Conservation (phyloP, 1,284 basidiomycete species). For the Ceratobasidium sp. region DNA sequence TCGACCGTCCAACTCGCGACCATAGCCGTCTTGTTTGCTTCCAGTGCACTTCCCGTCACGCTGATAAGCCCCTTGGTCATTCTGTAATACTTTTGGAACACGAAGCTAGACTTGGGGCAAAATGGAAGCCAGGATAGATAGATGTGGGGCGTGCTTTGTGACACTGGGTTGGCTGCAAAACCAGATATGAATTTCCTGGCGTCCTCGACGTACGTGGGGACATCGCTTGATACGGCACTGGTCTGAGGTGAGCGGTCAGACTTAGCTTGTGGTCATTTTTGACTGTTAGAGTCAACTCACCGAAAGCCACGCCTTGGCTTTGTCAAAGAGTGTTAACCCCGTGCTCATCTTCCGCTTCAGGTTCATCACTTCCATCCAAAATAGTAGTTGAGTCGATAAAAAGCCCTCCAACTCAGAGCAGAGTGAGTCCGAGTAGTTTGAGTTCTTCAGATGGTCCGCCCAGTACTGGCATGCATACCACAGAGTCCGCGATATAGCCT, state of each 20-base stretch:
- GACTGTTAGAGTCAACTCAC: not conserved
- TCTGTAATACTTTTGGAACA: too few relatives aligned
- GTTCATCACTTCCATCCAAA: constrained; percentile 22
- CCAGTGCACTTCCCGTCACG: not conserved
- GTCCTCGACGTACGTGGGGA: not conserved
- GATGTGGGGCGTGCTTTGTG: constrained; percentile 3
- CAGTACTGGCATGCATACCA: constrained; percentile 4
- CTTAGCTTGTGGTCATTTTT: too few relatives aligned
- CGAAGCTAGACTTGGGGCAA: not conserved
- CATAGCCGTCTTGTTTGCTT: not conserved
- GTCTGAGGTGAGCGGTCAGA: not conserved
- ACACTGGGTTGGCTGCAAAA: not conserved
- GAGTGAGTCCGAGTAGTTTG: not conserved
- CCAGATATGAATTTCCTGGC: not conserved
- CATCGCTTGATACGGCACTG: not conserved
- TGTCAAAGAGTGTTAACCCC: not conserved
- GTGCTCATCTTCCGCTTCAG: not conserved
- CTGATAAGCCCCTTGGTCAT: not conserved
- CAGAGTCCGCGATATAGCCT: not conserved
- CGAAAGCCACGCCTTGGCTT: not conserved
- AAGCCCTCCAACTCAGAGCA: not conserved
- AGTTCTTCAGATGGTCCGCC: not conserved
- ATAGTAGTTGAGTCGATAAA: not conserved
- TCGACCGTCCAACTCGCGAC: not conserved
- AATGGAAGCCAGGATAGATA: not conserved